A percentile compares a stretch with the other conserved stretches of the same genome.
These are phyloP conservation scores for Beauveria asiatica DNA, from an alignment of 2,329 filamentous ascomycete species.

Conservation along the genomic window DNA sequence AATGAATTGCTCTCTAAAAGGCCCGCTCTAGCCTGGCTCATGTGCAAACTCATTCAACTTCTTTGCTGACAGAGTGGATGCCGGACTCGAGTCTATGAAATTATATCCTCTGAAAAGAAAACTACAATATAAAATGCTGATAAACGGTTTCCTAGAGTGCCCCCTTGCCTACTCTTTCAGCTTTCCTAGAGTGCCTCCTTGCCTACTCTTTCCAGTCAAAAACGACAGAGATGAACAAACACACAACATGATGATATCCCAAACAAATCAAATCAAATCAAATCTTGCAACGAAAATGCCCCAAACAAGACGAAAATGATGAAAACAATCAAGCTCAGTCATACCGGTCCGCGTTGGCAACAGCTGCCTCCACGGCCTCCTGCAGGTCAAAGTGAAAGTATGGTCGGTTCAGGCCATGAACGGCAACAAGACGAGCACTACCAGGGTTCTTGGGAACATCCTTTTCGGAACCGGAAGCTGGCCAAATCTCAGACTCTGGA, in stretches of 20 bases:
- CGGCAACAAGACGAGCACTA: constrained; percentile 26
- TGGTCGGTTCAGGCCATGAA: constrained; percentile 40
- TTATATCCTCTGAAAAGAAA: too few species aligned
- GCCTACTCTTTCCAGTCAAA: constrained; percentile 2
- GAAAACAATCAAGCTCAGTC: too few species aligned
- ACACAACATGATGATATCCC: background rate
- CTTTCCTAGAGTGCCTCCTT: constrained; percentile 4
- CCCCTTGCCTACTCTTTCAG: constrained; percentile 5
- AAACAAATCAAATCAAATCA: background rate
- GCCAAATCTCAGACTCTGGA: constrained; percentile 12
- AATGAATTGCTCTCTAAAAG: too few species aligned
- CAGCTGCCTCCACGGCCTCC: constrained; percentile 37
- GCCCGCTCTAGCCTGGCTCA: too few species aligned
- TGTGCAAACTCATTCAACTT: too few species aligned
- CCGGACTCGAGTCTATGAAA: too few species aligned
- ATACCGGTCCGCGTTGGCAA: constrained; percentile 24
- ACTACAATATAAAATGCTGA: background rate
- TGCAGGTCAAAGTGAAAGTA: constrained; percentile 45
- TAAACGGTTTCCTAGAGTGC: background rate
- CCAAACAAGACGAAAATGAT: background rate
- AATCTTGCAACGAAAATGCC: background rate
- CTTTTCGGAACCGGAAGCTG: constrained; percentile 17
- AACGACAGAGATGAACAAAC: background rate
- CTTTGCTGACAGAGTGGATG: too few species aligned
- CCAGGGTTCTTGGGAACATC: constrained; percentile 21